Evolutionary conservation across 1,284 basidiomycete species (phyloP).

Genomic region (Hortiboletus rubellus): DNA sequence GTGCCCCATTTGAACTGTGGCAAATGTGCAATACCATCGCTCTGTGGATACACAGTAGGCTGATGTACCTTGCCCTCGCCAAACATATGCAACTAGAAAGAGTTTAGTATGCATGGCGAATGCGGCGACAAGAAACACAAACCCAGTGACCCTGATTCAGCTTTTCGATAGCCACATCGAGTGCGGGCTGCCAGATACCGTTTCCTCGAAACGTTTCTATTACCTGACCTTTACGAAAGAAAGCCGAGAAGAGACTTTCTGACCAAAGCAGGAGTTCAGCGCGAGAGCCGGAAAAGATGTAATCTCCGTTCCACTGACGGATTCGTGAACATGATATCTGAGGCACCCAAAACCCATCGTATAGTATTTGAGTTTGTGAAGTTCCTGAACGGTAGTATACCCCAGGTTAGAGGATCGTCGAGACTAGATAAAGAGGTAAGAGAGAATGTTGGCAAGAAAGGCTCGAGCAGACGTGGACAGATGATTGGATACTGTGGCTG

Average conservation of each 20-base stretch:
- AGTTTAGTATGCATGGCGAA: slow-evolving; percentile 6
- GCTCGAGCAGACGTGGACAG: slow-evolving; percentile 74
- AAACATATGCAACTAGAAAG: slow-evolving; percentile 82
- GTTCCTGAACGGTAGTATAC: slow-evolving; percentile 65
- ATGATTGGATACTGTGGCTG: slow-evolving; percentile 79
- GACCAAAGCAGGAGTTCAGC: slow-evolving; percentile 24
- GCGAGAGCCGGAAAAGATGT: slow-evolving; percentile 1
- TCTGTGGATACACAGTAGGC: slow-evolving; percentile 51
- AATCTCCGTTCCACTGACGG: slow-evolving; percentile 50
- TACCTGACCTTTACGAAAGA: slow-evolving; percentile 91
- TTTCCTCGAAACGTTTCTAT: slow-evolving; percentile 90
- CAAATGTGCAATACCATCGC: slow-evolving; percentile 47
- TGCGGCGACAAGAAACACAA: slow-evolving; percentile 7
- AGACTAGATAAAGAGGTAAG: slow-evolving; percentile 44
- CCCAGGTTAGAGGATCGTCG: slow-evolving; percentile 84
- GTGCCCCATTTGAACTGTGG: slow-evolving; percentile 96
- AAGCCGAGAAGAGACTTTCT: slow-evolving; percentile 73
- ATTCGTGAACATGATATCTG: slow-evolving; percentile 96
- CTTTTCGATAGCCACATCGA: slow-evolving; percentile 80
- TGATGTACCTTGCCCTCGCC: slow-evolving; percentile 94
- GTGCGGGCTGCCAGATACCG: slow-evolving; percentile 88
- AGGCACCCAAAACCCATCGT: slow-evolving; percentile 87
- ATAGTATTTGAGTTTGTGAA: slow-evolving; percentile 62
- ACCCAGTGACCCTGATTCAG: slow-evolving; percentile 88
- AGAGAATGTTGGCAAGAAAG: slow-evolving; percentile 3